A percentile compares a stretch with the other conserved stretches of the same genome.
Conservation (phyloP, 148 eudicot genomes). For the Mesembryanthemum crystallinum region DNA sequence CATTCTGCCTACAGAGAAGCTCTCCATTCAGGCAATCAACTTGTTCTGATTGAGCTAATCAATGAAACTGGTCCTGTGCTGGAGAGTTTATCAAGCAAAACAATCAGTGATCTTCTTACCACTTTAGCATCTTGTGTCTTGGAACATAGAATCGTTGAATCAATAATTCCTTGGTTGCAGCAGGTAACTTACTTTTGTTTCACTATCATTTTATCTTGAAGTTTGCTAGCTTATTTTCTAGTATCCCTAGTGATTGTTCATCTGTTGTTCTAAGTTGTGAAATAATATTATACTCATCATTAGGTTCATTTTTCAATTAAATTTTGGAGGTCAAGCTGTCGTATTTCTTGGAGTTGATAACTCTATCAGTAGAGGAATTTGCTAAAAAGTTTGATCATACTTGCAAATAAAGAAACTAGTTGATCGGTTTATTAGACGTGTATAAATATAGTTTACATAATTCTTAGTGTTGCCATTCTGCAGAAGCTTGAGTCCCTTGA, state of each 20-base stretch:
- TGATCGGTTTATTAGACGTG: too few species aligned
- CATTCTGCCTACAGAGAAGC: constrained; percentile 83
- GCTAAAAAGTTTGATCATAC: neutral
- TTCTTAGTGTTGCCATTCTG: neutral
- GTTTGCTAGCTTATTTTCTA: neutral
- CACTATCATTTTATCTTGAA: neutral
- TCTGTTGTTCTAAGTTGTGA: neutral
- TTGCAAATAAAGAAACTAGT: neutral
- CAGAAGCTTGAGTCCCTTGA: neutral
- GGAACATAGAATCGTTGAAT: constrained; percentile 53
- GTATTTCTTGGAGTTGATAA: neutral
- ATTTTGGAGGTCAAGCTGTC: neutral
- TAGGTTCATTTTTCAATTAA: neutral
- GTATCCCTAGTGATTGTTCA: neutral
- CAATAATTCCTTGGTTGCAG: constrained; percentile 76
- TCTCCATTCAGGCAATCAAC: constrained; percentile 55
- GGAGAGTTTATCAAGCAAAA: constrained; percentile 61
- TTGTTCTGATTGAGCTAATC: constrained; percentile 64
- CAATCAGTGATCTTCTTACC: constrained; percentile 49
- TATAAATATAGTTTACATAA: too few species aligned
- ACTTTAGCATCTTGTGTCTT: constrained; percentile 46
- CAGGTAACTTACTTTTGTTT: constrained; percentile 50
- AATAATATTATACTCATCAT: neutral
- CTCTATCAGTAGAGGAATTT: neutral
- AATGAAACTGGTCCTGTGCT: constrained; percentile 81